Evolutionary conservation across 1,284 basidiomycete genomes (phyloP), one percentile per base, ranked within the genome.

Genomic region (Puccinia novopanici): DNA sequence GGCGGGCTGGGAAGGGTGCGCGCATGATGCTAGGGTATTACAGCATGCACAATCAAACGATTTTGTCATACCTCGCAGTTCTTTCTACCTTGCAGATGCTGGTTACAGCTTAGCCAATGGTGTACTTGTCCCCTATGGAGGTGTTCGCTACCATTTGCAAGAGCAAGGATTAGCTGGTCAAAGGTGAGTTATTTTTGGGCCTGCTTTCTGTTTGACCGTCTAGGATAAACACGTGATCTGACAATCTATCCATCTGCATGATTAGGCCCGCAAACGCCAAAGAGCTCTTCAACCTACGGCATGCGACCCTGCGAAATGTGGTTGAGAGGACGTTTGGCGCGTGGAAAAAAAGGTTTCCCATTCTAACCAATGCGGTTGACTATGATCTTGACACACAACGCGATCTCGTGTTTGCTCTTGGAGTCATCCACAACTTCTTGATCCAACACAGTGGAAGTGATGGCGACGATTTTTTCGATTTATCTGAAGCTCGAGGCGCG

Each of bases 1-100:
- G n/a, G 82, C 82, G 59, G 86, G 86, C 55, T 87, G 85, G 84
- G 86, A 87, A 75, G 86, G 87, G 3, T 86, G 84, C 83, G 85
- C 85, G 24, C 83, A 85, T 27, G 86, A 87, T 52, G 24, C 45
- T 8, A 81, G 82, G 1, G 68, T 82, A 0, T 73, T 87, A 24
- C 86, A 82, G 73, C 81, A 85, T 17, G 74, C 85, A 84, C 84
- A 84, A 15, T 68, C 83, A 12, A 22, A 57, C 24, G 85, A 86
- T 82, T 83, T 85, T 76, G 70, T 75, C 6, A 82, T 86, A 3
- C 80, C 71, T 55, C 27, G 4, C 19, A 27, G 45, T 24, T 27
- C 24, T 0, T 77, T 54, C 55, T 77, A 67, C 86, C 87, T 82
- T 81, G n/a, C n/a, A n/a, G n/a, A n/a, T n/a, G n/a, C n/a, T n/a